Conservation (phyloP, 106 monocot genomes). For the Dactylorhiza incarnata region DNA sequence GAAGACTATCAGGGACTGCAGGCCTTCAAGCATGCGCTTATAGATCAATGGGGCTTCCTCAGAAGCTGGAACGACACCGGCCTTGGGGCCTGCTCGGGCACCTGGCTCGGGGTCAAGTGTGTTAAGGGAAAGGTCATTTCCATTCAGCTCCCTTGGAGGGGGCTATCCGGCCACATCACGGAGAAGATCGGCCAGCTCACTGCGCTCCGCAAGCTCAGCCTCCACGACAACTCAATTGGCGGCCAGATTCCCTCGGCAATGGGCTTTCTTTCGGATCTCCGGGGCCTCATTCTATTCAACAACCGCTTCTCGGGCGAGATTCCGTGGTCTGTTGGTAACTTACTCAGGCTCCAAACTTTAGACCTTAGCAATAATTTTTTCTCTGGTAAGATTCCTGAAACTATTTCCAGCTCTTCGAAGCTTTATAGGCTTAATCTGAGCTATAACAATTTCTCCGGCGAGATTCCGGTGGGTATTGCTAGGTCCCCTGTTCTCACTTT, state of each 20-base stretch:
- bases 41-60: conserved; percentile 51
- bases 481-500: conserved; percentile 38
- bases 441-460: conserved; percentile 53
- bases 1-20: conserved; percentile 68
- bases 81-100: conserved; percentile 72
- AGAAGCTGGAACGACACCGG: conserved; percentile 80
- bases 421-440: conserved; percentile 65
- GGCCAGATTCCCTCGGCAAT: conserved; percentile 49
- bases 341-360: conserved; percentile 42
- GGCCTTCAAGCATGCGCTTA: conserved; percentile 52
- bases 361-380: conserved; percentile 76
- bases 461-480: conserved; percentile 27
- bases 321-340: conserved; percentile 52
- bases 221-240: conserved; percentile 72
- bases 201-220: conserved; percentile 66
- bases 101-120: conserved; percentile 80
- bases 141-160: conserved; percentile 76
- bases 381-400: conserved; percentile 34
- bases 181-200: conserved; percentile 69
- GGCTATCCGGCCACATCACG: conserved; percentile 51
- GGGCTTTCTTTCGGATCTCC: conserved; percentile 41
- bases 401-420: conserved; percentile 32
- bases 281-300: conserved; percentile 63
- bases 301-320: conserved; percentile 72
- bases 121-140: conserved; percentile 69